Percentiles rank a stretch among this genome's conserved stretches.
phyloP scores from a whole-genome alignment of 305 asterid genomes.

The Coffea humblotiana region DNA sequence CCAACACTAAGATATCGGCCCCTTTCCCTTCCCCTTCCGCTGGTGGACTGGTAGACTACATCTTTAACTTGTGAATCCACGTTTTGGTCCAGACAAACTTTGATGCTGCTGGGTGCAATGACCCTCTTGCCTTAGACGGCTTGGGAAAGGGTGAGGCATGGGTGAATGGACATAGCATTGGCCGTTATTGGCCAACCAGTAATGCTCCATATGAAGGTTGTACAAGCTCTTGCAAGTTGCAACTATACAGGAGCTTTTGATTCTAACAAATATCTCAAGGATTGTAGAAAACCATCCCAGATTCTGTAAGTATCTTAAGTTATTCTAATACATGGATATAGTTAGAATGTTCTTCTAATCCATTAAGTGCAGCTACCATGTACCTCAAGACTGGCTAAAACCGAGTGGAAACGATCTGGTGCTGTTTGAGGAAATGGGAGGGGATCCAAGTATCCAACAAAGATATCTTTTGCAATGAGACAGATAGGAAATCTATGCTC shows the following conservation, averaged over 20 bases:
- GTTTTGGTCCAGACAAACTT: constrained; percentile 48
- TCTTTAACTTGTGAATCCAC: constrained; percentile 4
- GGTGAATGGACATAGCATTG: constrained; percentile 90
- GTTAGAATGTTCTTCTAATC: not conserved
- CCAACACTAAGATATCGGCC: not conserved
- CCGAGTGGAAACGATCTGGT: constrained; percentile 70
- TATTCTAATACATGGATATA: not conserved
- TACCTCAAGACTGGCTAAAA: constrained; percentile 88
- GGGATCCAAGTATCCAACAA: constrained; percentile 85
- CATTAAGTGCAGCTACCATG: constrained; percentile 66
- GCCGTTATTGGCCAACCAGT: constrained; percentile 85
- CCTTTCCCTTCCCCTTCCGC: not conserved
- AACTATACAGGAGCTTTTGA: constrained; percentile 60
- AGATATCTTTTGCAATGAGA: constrained; percentile 60
- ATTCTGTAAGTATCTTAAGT: constrained; percentile 47
- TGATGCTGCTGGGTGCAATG: constrained; percentile 68
- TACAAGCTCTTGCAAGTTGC: constrained; percentile 63
- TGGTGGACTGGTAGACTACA: not conserved
- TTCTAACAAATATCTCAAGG: constrained; percentile 57
- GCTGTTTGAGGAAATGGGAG: constrained; percentile 84
- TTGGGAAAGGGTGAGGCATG: constrained; percentile 93
- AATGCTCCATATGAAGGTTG: constrained; percentile 54
- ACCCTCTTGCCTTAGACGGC: constrained; percentile 75
- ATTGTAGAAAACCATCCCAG: constrained; percentile 84
- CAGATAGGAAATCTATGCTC: constrained; percentile 67